These are phyloP conservation scores for Pseudocercospora pini-densiflorae DNA, from an alignment of 2,329 filamentous ascomycete species.

Conservation along the genomic window DNA sequence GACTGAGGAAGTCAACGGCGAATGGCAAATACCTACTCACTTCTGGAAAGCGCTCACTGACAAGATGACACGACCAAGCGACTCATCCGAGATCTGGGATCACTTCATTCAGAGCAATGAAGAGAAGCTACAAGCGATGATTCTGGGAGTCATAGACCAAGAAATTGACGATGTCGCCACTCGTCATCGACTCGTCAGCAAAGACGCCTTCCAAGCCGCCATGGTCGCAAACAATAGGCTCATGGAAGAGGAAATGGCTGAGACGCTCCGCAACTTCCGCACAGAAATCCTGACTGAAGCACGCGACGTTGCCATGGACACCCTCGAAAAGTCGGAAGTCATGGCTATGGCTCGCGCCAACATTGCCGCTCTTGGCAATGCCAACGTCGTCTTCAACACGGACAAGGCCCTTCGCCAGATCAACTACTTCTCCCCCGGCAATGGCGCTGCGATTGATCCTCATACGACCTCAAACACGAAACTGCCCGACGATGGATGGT, in stretches of 20 bases:
- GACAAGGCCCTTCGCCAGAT: slow-evolving; percentile 48
- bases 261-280: slow-evolving; percentile 13
- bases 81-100: slow-evolving; percentile 42
- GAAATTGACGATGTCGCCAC: slow-evolving; percentile 19
- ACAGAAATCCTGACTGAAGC: slow-evolving; percentile 10
- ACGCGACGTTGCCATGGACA: slow-evolving; percentile 7
- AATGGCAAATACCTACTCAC: slow-evolving; percentile 59
- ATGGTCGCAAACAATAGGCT: slow-evolving; percentile 13
- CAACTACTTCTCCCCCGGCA: slow-evolving; percentile 73
- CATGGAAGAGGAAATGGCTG: slow-evolving; percentile 23
- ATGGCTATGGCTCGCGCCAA: slow-evolving; percentile 23
- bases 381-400: slow-evolving; percentile 35
- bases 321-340: slow-evolving; percentile 18
- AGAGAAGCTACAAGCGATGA: slow-evolving; percentile 40
- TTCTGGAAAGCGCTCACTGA: slow-evolving; percentile 69
- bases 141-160: slow-evolving; percentile 41
- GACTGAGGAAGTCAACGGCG: slow-evolving; percentile 48
- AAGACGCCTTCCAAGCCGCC: slow-evolving; percentile 21
- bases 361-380: slow-evolving; percentile 36
- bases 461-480: slow-evolving; percentile 63
- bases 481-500: slow-evolving; percentile 5
- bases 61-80: slow-evolving; percentile 56
- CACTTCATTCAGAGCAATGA: slow-evolving; percentile 42
- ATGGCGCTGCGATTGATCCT: slow-evolving; percentile 69
- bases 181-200: slow-evolving; percentile 25